Base-by-base conservation (phyloP, 1,284 basidiomycete genomes). In the Sporisorium iseilematis-ciliati region DNA sequence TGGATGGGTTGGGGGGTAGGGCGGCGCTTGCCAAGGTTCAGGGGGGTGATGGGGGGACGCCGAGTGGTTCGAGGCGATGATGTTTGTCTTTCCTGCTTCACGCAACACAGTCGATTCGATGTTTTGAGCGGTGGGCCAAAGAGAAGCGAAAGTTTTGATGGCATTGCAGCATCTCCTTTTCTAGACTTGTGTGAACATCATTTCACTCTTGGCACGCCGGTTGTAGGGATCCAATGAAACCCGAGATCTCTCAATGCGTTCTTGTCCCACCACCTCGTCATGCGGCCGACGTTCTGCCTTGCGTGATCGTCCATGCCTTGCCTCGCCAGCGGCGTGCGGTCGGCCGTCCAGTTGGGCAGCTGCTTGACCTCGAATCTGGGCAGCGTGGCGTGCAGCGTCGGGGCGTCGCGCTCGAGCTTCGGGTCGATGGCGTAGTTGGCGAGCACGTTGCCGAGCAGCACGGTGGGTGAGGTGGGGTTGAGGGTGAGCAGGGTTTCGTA, bases 221-320 rank as follows among this genome's bases (percentile, higher is more conserved):
- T 8, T 10, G n/a, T 11, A 23, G 42, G 48, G n/a, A 67, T 5
- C 65, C 62, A 75, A n/a, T 72, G 74, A 46, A 76, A 68, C 2
- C 40, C 57, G 1, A 76, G 21, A n/a, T 76, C 68, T 16, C 63
- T 20, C 14, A 76, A 45, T 1, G 68, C 74, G 21, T 72, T 60
- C 7, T 43, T 23, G 26, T 71, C 61, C 68, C 68, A 67, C 11
- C 35, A 18, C 4, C 41, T 20, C 3, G 21, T 33, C 18, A 68
- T 55, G 4, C 50, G 29, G 0, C 8, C 42, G 4, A 33, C 11
- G 0, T 41, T 38, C 23, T 16, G 14, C 2, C 18, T n/a, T n/a
- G n/a, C n/a, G 5, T 12, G 29, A 4, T 51, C 41, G 3, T 45
- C 26, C 16, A n/a, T 21, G 33, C 54, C 18, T 42, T 7, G 3